A percentile compares a stretch with the other conserved stretches of the same genome.
These are phyloP conservation scores for Cyberlindnera meyerae DNA, from an alignment of 805 yeast genomes.

Conservation along the genomic window DNA sequence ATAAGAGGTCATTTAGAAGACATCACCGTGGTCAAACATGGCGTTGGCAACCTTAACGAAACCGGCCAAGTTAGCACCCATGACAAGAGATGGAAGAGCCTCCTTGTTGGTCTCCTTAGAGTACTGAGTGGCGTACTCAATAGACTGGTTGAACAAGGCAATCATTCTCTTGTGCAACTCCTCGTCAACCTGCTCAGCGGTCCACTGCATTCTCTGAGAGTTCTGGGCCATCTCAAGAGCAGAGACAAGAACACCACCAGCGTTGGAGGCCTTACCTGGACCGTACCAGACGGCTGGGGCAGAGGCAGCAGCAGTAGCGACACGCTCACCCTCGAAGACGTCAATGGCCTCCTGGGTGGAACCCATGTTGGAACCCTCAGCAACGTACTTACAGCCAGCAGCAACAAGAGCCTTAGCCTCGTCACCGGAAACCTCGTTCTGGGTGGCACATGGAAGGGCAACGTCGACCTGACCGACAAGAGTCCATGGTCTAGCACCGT, in stretches of 20 bases:
- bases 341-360: slow-evolving; percentile 96
- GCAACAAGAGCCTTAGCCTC: slow-evolving; percentile 94
- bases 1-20: slow-evolving; percentile 25
- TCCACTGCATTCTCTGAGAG: slow-evolving; percentile 90
- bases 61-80: slow-evolving; percentile 99
- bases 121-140: slow-evolving; percentile 79
- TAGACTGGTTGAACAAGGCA: slow-evolving; percentile 88
- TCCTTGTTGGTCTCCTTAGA: slow-evolving; percentile 60
- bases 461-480: slow-evolving; percentile 88
- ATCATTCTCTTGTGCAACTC: slow-evolving; percentile 91
- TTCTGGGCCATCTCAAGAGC: slow-evolving; percentile 99
- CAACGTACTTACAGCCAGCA: slow-evolving; percentile 87
- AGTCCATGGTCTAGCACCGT: slow-evolving; percentile 96
- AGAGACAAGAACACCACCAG: slow-evolving; percentile 99
- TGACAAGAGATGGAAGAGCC: slow-evolving; percentile 87
- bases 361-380: slow-evolving; percentile 99
- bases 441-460: slow-evolving; percentile 98
- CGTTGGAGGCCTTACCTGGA: slow-evolving; percentile 98
- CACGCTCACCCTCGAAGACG: slow-evolving; percentile 82
- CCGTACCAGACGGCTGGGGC: slow-evolving; percentile 86
- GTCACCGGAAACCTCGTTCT: slow-evolving; percentile 94
- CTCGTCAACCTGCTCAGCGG: slow-evolving; percentile 85
- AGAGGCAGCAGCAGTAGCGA: slow-evolving; percentile 35
- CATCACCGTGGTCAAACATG: slow-evolving; percentile 96
- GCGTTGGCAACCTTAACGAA: slow-evolving; percentile 98